phyloP scores from a whole-genome alignment of 345 rosid species.

The Dipteronia dyeriana region DNA sequence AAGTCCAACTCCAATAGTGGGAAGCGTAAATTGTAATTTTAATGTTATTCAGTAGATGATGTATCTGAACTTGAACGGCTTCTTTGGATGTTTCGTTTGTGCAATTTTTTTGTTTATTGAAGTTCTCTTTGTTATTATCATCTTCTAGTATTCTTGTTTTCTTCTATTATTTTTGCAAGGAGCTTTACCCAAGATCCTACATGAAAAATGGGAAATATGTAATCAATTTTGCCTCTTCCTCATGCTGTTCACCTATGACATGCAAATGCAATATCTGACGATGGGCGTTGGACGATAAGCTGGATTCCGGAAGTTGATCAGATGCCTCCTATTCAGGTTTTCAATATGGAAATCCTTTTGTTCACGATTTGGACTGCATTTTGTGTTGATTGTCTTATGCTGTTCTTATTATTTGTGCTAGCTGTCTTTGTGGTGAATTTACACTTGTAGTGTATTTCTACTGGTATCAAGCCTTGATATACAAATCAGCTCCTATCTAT shows the following conservation, averaged over 20 bases:
- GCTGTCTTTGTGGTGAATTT: background rate
- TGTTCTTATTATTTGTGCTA: background rate
- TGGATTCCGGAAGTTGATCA: background rate
- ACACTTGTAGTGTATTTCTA: background rate
- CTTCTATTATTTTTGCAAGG: no score
- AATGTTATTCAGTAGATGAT: slow-evolving; percentile 13
- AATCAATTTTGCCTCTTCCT: background rate
- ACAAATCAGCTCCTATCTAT: background rate
- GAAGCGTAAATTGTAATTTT: slow-evolving; percentile 35
- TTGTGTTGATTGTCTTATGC: background rate
- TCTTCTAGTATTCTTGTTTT: background rate
- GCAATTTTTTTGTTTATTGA: slow-evolving; percentile 16
- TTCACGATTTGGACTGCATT: background rate
- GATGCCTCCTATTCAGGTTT: background rate
- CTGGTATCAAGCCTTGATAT: background rate
- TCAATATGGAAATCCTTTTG: background rate
- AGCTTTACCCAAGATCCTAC: background rate
- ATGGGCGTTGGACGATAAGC: background rate
- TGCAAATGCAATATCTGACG: slow-evolving; percentile 6
- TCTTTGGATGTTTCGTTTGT: slow-evolving; percentile 5
- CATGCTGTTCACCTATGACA: background rate
- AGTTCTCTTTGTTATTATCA: slow-evolving; percentile 6
- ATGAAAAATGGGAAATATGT: background rate
- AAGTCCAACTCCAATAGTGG: slow-evolving; percentile 87
- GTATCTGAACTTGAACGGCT: slow-evolving; percentile 7